Evolutionary conservation across 2,329 filamentous ascomycete species (phyloP), one percentile per base, ranked within the genome.

Genomic region (Ploettnerulaceae sp.): DNA sequence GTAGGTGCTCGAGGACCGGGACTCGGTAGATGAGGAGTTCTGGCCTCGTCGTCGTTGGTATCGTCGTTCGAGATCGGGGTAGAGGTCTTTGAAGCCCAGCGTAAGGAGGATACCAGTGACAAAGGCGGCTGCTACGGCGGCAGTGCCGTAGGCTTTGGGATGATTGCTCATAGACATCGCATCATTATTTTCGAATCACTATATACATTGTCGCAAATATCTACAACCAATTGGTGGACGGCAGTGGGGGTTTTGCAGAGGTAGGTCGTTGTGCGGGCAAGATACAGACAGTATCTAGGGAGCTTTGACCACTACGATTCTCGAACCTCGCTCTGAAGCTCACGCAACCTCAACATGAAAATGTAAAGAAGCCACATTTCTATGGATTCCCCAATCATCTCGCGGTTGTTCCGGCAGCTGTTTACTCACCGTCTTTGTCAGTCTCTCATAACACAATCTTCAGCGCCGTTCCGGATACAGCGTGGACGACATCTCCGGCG

Each of bases 321-420:
- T 3, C 12, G 15, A 18, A 48, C 43, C 26, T 52, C 41, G 45
- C 34, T 34, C 34, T 38, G 35, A 41, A 51, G 49, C 41, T 48
- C 48, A 49, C 47, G 44, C 49, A 44, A 49, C 42, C 36, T 46
- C 42, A 43, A 40, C 38, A 38, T 39, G n/a, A 47, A 47, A 55
- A 47, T 44, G 41, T 50, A 49, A 52, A 47, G 31, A 52, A 51
- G 34, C 47, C 41, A 49, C 43, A 47, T 34, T 53, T 56, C 48
- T 55, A 95, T 95, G 89, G 89, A 95, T 70, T 90, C 87, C 14
- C 84, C 84, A 49, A 72, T 87, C 52, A 75, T 89, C 56, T 79
- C 79, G 38, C 84, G 84, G 64, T 76, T 95, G 63, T 91, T 96
- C 62, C 81, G 86, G 60, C 86, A 89, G 71, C 79, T 97, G 32